Evolutionary conservation across 371 early-diverging fungal genomes (phyloP).

Genomic region (Syncephalis fuscata): DNA sequence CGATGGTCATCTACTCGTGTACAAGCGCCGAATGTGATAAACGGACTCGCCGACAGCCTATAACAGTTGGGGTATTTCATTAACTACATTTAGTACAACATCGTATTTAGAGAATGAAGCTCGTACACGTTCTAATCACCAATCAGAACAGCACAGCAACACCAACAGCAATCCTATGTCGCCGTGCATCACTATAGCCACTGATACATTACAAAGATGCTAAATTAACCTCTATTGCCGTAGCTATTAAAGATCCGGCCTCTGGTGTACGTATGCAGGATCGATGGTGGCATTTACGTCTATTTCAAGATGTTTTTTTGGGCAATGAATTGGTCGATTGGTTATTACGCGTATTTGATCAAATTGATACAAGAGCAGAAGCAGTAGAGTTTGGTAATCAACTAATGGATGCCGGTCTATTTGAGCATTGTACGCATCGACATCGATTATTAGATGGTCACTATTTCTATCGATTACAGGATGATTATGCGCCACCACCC

Average conservation of each 20-base stretch:
- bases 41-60: not conserved
- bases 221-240: slow-evolving; percentile 42
- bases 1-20: slow-evolving; percentile 18
- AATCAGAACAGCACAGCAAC: slow-evolving; percentile 1
- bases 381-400: slow-evolving; percentile 71
- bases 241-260: slow-evolving; percentile 52
- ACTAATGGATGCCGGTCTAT: slow-evolving; percentile 54
- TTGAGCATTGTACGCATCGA: slow-evolving; percentile 53
- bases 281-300: slow-evolving; percentile 76
- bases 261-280: slow-evolving; percentile 59
- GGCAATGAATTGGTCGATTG: slow-evolving; percentile 90
- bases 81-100: slow-evolving; percentile 6
- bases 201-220: slow-evolving; percentile 15
- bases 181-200: slow-evolving; percentile 3
- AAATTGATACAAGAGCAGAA: slow-evolving; percentile 59
- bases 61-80: slow-evolving; percentile 10
- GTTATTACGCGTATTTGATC: slow-evolving; percentile 61
- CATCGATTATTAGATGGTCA: slow-evolving; percentile 81
- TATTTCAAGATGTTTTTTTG: slow-evolving; percentile 59
- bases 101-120: slow-evolving; percentile 6
- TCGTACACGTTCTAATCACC: not conserved
- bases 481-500: slow-evolving; percentile 24
- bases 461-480: slow-evolving; percentile 72
- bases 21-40: not conserved
- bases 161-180: slow-evolving; percentile 1